Evolutionary conservation across 495 filamentous ascomycete genomes (phyloP).

Genomic region (Aspergillus panamensis): DNA sequence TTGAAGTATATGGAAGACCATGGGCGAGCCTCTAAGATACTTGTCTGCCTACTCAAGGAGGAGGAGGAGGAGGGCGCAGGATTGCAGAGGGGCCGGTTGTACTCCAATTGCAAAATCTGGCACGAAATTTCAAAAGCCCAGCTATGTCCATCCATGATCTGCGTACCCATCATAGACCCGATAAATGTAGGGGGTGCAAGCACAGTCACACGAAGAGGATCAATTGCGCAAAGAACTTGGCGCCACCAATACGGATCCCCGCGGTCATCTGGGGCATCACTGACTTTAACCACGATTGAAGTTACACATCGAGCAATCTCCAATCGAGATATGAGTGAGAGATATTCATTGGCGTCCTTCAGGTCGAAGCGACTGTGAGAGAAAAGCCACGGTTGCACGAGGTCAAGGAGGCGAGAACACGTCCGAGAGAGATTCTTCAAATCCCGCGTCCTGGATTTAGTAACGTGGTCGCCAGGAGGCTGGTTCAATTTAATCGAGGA

Average conservation of each 20-base stretch:
- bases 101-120: constrained; percentile 33
- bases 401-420: constrained; percentile 27
- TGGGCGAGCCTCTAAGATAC: constrained; percentile 23
- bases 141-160: constrained; percentile 32
- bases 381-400: constrained; percentile 37
- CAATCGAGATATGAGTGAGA: constrained; percentile 26
- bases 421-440: constrained; percentile 35
- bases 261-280: constrained; percentile 9
- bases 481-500: constrained; percentile 27
- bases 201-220: constrained; percentile 33
- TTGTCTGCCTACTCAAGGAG: constrained; percentile 16
- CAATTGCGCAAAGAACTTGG: constrained; percentile 26
- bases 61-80: constrained; percentile 1
- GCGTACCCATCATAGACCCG: constrained; percentile 27
- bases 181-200: constrained; percentile 36
- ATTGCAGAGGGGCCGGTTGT: constrained; percentile 3
- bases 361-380: constrained; percentile 31
- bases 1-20: constrained; percentile 41
- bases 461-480: constrained; percentile 24
- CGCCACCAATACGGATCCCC: constrained; percentile 34
- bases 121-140: constrained; percentile 42
- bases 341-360: constrained; percentile 27
- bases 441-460: constrained; percentile 19
- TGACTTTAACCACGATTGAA: constrained; percentile 30
- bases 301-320: constrained; percentile 31